Evolutionary conservation across 225 moss, liverwort and hornwort genomes (phyloP).

Genomic region (Pseudisothecium myosuroides): DNA sequence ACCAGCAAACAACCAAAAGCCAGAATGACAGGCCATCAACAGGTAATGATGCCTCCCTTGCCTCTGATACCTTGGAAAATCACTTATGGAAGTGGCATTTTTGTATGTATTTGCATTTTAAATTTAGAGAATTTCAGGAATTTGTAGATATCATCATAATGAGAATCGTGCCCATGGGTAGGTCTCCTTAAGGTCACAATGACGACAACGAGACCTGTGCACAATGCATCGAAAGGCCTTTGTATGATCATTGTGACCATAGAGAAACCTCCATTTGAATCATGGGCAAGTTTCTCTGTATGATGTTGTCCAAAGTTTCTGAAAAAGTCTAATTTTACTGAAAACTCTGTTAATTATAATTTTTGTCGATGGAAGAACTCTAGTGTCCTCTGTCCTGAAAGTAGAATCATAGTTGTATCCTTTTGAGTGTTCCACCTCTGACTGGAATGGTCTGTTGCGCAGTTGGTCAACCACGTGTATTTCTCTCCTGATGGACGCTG

Average conservation of each 20-base stretch:
- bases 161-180: not conserved
- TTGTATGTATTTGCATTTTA: not conserved
- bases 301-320: not conserved
- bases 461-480: conserved; percentile 91
- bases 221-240: not conserved
- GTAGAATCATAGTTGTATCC: not conserved
- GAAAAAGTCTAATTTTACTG: not conserved
- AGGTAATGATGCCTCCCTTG: conserved; percentile 13
- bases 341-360: not conserved
- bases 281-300: not conserved
- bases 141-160: not conserved
- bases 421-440: not conserved
- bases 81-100: not conserved
- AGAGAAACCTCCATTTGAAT: not conserved
- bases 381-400: not conserved
- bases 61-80: not conserved
- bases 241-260: not conserved
- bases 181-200: not conserved
- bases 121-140: not conserved
- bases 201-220: not conserved
- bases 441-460: not conserved
- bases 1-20: conserved; percentile 72
- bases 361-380: not conserved
- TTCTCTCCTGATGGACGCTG: conserved; percentile 98
- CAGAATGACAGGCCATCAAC: conserved; percentile 91